Evolutionary conservation across 2,329 filamentous ascomycete species (phyloP).

Genomic region (Penicillium hesseltinei): DNA sequence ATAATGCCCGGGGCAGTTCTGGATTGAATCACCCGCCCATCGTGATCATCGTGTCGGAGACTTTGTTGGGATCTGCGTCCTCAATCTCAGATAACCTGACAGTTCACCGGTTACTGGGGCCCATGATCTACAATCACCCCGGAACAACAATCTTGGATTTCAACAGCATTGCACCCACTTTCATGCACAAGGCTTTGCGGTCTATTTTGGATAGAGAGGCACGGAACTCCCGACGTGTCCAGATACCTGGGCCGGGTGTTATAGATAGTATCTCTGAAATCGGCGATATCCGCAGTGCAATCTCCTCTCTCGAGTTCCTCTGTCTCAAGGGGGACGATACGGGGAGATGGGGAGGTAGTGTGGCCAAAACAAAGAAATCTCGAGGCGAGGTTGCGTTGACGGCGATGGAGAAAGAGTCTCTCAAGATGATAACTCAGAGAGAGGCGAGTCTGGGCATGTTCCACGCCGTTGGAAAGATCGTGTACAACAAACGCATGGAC

Average conservation of each 20-base stretch:
- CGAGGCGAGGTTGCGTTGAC: constrained; percentile 57
- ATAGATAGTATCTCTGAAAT: constrained; percentile 78
- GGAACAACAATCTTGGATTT: constrained; percentile 82
- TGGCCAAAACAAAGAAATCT: constrained; percentile 66
- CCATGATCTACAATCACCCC: constrained; percentile 79
- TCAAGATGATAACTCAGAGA: constrained; percentile 78
- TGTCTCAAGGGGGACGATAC: constrained; percentile 77
- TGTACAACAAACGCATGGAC: constrained; percentile 88
- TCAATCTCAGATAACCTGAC: constrained; percentile 89
- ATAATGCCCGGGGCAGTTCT: constrained; percentile 42
- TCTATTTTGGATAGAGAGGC: constrained; percentile 82
- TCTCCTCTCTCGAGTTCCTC: constrained; percentile 87
- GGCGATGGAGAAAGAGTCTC: constrained; percentile 71
- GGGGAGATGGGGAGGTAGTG: constrained; percentile 70
- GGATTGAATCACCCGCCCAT: constrained; percentile 63
- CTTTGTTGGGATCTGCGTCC: constrained; percentile 78
- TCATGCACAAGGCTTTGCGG: constrained; percentile 80
- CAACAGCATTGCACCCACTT: constrained; percentile 83
- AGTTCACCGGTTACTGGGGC: constrained; percentile 81
- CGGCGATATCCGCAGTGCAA: constrained; percentile 89
- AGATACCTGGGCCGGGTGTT: constrained; percentile 74
- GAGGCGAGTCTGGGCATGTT: constrained; percentile 92
- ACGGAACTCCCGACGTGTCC: constrained; percentile 69
- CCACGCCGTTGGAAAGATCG: constrained; percentile 90
- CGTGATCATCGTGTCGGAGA: constrained; percentile 89